Conservation (phyloP, 176 grass and related monocot species). For the Eleusine indica region DNA sequence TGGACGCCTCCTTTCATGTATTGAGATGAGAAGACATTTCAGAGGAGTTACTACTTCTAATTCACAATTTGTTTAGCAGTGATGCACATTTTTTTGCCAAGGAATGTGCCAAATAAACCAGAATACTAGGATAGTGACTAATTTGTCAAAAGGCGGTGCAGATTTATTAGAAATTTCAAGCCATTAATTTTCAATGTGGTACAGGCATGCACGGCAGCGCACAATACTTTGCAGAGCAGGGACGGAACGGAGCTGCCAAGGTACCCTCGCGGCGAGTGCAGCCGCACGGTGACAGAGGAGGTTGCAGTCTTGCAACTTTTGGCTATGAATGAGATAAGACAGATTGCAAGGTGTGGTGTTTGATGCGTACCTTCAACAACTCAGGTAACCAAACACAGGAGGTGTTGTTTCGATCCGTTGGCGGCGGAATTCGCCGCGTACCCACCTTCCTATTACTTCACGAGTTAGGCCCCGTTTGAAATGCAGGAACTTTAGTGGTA, state of each 20-base stretch:
- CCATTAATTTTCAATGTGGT: neutral
- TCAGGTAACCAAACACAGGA: neutral
- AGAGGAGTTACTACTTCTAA: too few species aligned
- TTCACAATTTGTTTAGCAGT: too few species aligned
- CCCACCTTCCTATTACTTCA: neutral
- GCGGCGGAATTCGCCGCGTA: neutral
- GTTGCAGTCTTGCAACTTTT: conserved; percentile 32
- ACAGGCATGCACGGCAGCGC: neutral
- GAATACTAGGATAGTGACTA: too few species aligned
- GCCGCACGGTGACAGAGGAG: neutral
- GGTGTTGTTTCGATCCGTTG: neutral
- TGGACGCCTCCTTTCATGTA: too few species aligned
- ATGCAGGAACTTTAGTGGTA: neutral
- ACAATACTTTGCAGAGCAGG: neutral
- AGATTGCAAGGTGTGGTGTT: neutral
- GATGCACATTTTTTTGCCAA: too few species aligned
- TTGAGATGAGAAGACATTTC: too few species aligned
- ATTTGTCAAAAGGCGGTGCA: too few species aligned
- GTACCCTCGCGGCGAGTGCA: conserved; percentile 23
- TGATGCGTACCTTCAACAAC: neutral
- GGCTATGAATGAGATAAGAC: conserved; percentile 16
- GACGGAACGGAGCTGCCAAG: neutral
- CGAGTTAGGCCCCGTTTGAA: neutral
- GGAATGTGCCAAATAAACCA: too few species aligned
- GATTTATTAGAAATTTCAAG: neutral